A percentile compares a stretch with the other conserved stretches of the same genome.
Evolutionary conservation across 768 basidiomycete species (phyloP).

Genomic region (Naganishia antarctica): DNA sequence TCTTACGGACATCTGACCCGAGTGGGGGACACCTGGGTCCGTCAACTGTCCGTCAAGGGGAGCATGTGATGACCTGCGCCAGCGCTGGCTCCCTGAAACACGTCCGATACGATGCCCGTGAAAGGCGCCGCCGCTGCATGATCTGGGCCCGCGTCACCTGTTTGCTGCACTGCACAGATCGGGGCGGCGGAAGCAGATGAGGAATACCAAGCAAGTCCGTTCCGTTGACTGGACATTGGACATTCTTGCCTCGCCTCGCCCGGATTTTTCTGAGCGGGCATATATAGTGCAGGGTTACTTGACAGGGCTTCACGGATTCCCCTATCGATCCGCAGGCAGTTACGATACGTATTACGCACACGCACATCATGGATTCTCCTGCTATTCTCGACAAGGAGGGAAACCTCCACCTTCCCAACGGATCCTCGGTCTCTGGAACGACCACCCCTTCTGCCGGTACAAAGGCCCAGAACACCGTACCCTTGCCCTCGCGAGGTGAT

Average conservation of each 20-base stretch:
- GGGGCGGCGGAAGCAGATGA: background rate
- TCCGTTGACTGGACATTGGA: background rate
- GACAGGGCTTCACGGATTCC: too few species aligned
- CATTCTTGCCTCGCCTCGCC: too few species aligned
- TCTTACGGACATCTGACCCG: too few species aligned
- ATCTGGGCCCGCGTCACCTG: background rate
- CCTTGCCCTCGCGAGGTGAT: conserved; percentile 22
- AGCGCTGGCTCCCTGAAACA: too few species aligned
- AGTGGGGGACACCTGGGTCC: too few species aligned
- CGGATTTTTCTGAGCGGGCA: background rate
- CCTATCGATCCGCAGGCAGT: too few species aligned
- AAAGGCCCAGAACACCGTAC: conserved; percentile 7
- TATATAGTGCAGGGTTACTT: background rate
- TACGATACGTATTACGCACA: background rate
- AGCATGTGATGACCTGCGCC: too few species aligned
- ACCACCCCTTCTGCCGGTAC: conserved; percentile 22
- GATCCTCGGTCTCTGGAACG: conserved; percentile 7
- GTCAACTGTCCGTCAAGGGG: too few species aligned
- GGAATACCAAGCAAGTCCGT: background rate
- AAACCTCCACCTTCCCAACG: conserved; percentile 24
- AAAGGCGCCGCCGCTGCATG: background rate
- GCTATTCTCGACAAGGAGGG: conserved; percentile 30
- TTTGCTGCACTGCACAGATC: too few species aligned
- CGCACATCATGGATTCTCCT: conserved; percentile 19
- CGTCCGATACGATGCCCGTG: too few species aligned